Evolutionary conservation across 2,329 filamentous ascomycete genomes (phyloP).

Genomic region (Sporothrix phasma): DNA sequence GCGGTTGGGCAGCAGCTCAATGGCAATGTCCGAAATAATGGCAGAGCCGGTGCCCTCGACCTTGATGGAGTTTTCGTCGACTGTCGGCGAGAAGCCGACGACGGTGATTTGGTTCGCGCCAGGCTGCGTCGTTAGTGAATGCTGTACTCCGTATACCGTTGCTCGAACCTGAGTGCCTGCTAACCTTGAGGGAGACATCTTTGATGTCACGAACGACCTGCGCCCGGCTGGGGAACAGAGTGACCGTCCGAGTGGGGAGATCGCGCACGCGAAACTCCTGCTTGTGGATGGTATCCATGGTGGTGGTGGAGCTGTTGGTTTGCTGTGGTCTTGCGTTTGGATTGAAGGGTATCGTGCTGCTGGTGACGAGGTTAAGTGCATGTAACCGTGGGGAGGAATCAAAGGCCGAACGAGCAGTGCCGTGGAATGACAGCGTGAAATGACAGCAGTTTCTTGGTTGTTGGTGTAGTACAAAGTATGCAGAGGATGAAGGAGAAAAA

Average conservation of each 20-base stretch:
- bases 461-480: not conserved
- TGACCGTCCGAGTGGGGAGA: slow-evolving; percentile 50
- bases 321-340: too few relatives aligned
- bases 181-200: slow-evolving; percentile 38
- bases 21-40: slow-evolving; percentile 51
- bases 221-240: slow-evolving; percentile 51
- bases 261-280: slow-evolving; percentile 47
- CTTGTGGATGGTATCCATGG: slow-evolving; percentile 32
- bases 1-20: slow-evolving; percentile 46
- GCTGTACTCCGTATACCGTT: too few relatives aligned
- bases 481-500: not conserved
- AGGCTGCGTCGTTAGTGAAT: slow-evolving; percentile 26
- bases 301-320: not conserved
- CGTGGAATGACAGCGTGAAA: not conserved
- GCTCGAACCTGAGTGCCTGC: not conserved
- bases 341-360: not conserved
- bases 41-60: slow-evolving; percentile 49
- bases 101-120: slow-evolving; percentile 49
- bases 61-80: slow-evolving; percentile 48
- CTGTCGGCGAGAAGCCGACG: slow-evolving; percentile 41
- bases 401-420: not conserved
- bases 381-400: too few relatives aligned
- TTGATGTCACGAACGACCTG: slow-evolving; percentile 52
- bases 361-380: not conserved
- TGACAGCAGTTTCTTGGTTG: not conserved